Evolutionary conservation across 2,329 filamentous ascomycete species (phyloP).

Genomic region (Kalmusia sp.): DNA sequence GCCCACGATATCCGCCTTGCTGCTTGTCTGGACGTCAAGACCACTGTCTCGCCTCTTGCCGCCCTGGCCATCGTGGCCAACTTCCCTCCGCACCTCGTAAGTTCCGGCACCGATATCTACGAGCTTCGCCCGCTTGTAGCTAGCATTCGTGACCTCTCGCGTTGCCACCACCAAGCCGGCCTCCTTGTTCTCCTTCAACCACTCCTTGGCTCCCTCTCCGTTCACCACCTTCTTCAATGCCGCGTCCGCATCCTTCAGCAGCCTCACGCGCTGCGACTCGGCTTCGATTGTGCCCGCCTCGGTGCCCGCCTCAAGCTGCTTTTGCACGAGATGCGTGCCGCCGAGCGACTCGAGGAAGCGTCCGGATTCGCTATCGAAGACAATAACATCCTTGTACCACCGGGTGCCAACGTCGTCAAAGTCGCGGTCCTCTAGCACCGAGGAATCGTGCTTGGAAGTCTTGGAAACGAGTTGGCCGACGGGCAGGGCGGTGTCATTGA

Average conservation of each 20-base stretch:
- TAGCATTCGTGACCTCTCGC: slow-evolving; percentile 40
- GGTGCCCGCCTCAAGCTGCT: slow-evolving; percentile 29
- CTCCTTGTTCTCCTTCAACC: slow-evolving; percentile 37
- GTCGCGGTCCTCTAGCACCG: slow-evolving; percentile 40
- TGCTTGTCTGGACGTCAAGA: slow-evolving; percentile 39
- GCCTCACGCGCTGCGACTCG: slow-evolving; percentile 36
- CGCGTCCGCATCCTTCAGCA: slow-evolving; percentile 38
- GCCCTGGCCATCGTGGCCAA: slow-evolving; percentile 32
- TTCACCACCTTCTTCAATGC: slow-evolving; percentile 36
- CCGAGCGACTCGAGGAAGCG: slow-evolving; percentile 39
- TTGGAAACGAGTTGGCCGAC: slow-evolving; percentile 44
- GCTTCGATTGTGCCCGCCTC: slow-evolving; percentile 45
- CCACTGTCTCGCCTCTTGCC: slow-evolving; percentile 41
- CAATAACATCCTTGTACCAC: slow-evolving; percentile 48
- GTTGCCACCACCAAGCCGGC: slow-evolving; percentile 42
- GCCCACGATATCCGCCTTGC: slow-evolving; percentile 43
- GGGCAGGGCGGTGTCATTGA: slow-evolving; percentile 31
- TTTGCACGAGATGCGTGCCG: slow-evolving; percentile 38
- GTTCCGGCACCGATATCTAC: slow-evolving; percentile 37
- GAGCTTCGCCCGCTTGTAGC: slow-evolving; percentile 43
- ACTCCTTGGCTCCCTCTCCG: slow-evolving; percentile 29
- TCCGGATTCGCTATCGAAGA: slow-evolving; percentile 30
- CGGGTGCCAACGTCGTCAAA: slow-evolving; percentile 43
- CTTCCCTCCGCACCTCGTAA: slow-evolving; percentile 41
- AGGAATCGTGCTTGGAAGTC: slow-evolving; percentile 34